Conservation (phyloP, 2,329 filamentous ascomycete species). For the Diaporthe citriasiana region DNA sequence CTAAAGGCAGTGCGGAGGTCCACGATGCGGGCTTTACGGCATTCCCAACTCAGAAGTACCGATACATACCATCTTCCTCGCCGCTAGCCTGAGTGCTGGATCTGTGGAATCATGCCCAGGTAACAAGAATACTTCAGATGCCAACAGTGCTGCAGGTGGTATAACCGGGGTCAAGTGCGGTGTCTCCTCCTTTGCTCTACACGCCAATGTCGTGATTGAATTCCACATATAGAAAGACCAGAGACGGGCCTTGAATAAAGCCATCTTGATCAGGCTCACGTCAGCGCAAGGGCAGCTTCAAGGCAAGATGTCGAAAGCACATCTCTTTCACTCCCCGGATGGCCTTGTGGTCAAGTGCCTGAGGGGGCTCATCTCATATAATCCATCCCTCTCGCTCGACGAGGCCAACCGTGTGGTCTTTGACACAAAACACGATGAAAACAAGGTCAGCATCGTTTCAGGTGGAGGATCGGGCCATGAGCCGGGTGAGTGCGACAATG, state of each 20-base stretch:
- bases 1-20: neutral
- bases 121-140: neutral
- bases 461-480: slow-evolving; percentile 72
- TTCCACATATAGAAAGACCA: neutral
- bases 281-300: neutral
- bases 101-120: neutral
- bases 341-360: slow-evolving; percentile 68
- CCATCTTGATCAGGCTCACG: neutral
- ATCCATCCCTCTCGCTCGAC: slow-evolving; percentile 64
- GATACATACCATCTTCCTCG: slow-evolving; percentile 23
- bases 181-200: neutral
- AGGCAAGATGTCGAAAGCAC: slow-evolving; percentile 63
- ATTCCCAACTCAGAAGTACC: slow-evolving; percentile 32
- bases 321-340: slow-evolving; percentile 66
- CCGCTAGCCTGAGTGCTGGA: slow-evolving; percentile 11
- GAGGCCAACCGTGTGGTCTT: slow-evolving; percentile 66
- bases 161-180: neutral
- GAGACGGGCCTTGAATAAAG: neutral
- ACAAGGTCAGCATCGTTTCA: slow-evolving; percentile 65
- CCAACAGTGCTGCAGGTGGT: neutral
- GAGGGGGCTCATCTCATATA: slow-evolving; percentile 66
- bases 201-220: neutral
- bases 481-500: slow-evolving; percentile 50
- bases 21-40: neutral
- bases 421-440: slow-evolving; percentile 59